Percentiles rank a stretch among this genome's conserved stretches.
These are phyloP conservation scores for Cercospora beticola DNA, from an alignment of 2,329 filamentous ascomycete genomes.

Conservation along the genomic window DNA sequence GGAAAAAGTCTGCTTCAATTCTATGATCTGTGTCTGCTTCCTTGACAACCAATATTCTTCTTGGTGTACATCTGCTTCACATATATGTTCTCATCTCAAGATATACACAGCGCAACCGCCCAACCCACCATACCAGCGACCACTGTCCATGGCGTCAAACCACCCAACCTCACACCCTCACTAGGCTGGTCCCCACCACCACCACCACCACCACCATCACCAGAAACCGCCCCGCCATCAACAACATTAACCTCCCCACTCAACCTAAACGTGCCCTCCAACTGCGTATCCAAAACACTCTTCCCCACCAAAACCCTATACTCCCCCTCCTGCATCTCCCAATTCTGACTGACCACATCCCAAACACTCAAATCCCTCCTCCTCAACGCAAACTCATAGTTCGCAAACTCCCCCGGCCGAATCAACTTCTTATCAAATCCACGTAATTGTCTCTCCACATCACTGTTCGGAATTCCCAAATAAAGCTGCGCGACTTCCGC, in stretches of 20 bases:
- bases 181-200: not conserved
- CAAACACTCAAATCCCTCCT: constrained; percentile 28
- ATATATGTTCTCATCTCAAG: not conserved
- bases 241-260: not conserved
- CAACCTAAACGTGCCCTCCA: constrained; percentile 3
- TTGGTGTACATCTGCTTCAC: not conserved
- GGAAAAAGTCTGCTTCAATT: not conserved
- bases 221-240: not conserved
- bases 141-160: not conserved
- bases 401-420: constrained; percentile 24
- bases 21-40: not conserved
- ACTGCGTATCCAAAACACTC: constrained; percentile 24
- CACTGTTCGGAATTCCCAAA: constrained; percentile 37
- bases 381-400: constrained; percentile 21
- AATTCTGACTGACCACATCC: constrained; percentile 22
- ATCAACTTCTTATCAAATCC: constrained; percentile 44
- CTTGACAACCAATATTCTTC: not conserved
- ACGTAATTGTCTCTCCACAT: constrained; percentile 30
- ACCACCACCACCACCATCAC: not conserved
- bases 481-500: constrained; percentile 60
- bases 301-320: constrained; percentile 28
- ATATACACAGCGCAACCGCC: not conserved
- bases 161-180: not conserved
- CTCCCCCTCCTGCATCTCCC: constrained; percentile 29
- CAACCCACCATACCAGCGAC: not conserved